phyloP scores from a whole-genome alignment of 306 rosid genomes.

The Elaeagnus macrophylla region DNA sequence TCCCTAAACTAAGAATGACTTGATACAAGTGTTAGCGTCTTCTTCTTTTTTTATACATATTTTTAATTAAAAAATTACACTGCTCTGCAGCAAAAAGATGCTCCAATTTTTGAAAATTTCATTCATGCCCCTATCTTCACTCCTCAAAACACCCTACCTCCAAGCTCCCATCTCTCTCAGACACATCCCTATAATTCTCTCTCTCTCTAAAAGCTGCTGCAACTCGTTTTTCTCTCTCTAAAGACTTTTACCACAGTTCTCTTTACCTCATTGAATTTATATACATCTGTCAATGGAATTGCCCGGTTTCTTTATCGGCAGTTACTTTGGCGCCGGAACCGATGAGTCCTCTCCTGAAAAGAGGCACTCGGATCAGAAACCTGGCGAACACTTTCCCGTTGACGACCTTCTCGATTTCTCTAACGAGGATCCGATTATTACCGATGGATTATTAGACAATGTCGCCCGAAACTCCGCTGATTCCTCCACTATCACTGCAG shows the following conservation, averaged over 20 bases:
- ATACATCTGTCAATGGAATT: slow-evolving; percentile 40
- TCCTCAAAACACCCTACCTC: slow-evolving; percentile 73
- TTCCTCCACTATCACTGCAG: slow-evolving; percentile 55
- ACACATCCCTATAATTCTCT: slow-evolving; percentile 1
- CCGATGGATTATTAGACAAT: slow-evolving; percentile 57
- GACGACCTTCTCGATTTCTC: slow-evolving; percentile 52
- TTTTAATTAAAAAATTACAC: too few relatives aligned
- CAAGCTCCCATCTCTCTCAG: slow-evolving; percentile 10
- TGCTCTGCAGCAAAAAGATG: slow-evolving; percentile 43
- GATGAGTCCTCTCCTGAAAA: slow-evolving; percentile 41
- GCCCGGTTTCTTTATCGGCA: slow-evolving; percentile 53
- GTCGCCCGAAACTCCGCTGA: slow-evolving; percentile 57
- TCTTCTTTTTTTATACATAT: too few relatives aligned
- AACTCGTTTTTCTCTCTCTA: too few relatives aligned
- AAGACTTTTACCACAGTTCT: too few relatives aligned
- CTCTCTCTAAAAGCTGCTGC: too few relatives aligned
- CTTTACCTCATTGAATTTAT: too few relatives aligned
- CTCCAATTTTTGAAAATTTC: slow-evolving; percentile 31
- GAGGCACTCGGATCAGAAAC: slow-evolving; percentile 32
- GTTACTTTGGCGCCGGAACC: slow-evolving; percentile 41
- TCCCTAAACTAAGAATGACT: too few relatives aligned
- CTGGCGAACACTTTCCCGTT: slow-evolving; percentile 56
- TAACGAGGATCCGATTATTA: slow-evolving; percentile 36
- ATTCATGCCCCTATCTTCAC: slow-evolving; percentile 32
- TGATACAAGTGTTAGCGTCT: too few relatives aligned